These are phyloP conservation scores for Tillandsia leiboldiana DNA, from an alignment of 176 grass and related monocot genomes.

Conservation along the genomic window DNA sequence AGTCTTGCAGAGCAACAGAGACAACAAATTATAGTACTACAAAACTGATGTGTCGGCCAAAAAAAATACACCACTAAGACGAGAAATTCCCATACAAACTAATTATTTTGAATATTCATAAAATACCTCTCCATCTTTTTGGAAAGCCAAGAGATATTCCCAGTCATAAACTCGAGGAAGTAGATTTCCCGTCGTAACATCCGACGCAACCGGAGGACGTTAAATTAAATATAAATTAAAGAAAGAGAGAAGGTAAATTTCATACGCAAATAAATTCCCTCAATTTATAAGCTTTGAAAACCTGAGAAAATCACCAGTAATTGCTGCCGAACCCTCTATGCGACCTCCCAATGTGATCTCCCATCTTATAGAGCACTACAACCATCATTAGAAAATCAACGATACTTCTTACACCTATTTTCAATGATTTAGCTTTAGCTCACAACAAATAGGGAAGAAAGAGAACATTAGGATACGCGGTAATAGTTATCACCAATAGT, in stretches of 20 bases:
- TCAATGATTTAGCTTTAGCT: neutral
- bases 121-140: constrained; percentile 73
- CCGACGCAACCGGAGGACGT: constrained; percentile 70
- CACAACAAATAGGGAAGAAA: neutral
- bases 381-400: constrained; percentile 4
- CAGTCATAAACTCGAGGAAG: constrained; percentile 60
- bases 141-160: constrained; percentile 55
- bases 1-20: neutral
- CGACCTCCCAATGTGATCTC: constrained; percentile 67
- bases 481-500: no score
- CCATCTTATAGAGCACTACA: constrained; percentile 62
- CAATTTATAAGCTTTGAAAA: constrained; percentile 10
- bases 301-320: constrained; percentile 79
- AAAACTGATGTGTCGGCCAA: no score
- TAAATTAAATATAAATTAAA: constrained; percentile 19
- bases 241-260: no score
- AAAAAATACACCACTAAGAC: no score
- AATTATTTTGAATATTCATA: no score
- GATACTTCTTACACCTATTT: neutral
- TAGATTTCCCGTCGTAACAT: constrained; percentile 92
- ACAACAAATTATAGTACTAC: neutral
- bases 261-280: constrained; percentile 7
- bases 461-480: neutral
- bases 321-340: constrained; percentile 62
- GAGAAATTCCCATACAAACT: no score